Evolutionary conservation across 768 basidiomycete species (phyloP), one percentile per base, ranked within the genome.

Genomic region (Lentinula boryana): DNA sequence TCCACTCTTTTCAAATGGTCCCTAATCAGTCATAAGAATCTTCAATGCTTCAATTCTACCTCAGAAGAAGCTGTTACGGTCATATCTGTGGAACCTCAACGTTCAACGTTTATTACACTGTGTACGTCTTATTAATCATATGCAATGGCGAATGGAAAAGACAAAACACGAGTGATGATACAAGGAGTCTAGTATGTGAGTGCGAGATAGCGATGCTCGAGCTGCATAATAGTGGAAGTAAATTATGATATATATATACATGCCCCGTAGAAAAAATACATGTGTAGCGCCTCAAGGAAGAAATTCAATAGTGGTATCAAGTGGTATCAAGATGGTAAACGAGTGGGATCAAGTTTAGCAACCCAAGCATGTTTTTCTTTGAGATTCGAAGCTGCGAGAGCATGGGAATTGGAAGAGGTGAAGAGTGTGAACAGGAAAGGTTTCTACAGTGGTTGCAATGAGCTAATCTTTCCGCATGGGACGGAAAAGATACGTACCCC

Each of bases 341-440:
- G 83, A 67, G 89, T 92, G 56, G 92, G 92, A 72, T 94, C 92
- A 66, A 95, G 76, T 72, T 91, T 93, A 62, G 80, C 77, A 67
- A 84, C 87, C 95, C 95, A 97, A 69, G 86, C 83, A 62, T 85
- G 85, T 61, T 93, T 78, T 68, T 97, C 95, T 76, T 91, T 95
- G 61, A 78, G 73, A 67, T 79, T 91, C 2, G 88, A 84, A 36
- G 94, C 93, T 8, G 91, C 88, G 9, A 97, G 80, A 40, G 91
- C 92, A 75, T 95, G 89, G 27, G 94, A 95, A 71, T 97, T 96
- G 7, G 91, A 91, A 12, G 91, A 80, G 1, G 95, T 95, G 74
- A 95, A 96, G 35, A 97, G 81, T 12, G 92, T 94, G 73, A 97
- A 95, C 13, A 88, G 89, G 72, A 86, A 88, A 36, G 80, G 85